A percentile compares a stretch with the other conserved stretches of the same genome.
Evolutionary conservation across 176 grass and related monocot species (phyloP).

Genomic region (Oryza rufipogon): DNA sequence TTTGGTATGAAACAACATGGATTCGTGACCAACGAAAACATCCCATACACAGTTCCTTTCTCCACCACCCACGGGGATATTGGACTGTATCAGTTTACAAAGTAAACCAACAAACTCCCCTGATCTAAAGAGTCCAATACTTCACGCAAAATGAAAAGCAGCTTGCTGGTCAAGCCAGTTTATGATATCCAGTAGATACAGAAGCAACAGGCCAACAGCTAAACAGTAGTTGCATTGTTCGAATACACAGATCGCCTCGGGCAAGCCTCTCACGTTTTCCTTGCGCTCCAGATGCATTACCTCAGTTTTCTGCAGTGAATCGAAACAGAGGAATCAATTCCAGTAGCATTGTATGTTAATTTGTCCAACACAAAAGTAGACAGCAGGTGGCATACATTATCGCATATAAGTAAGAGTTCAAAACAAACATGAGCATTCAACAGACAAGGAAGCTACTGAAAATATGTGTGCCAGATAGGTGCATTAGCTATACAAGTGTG

Average conservation of each 20-base stretch:
- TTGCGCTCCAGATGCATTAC: conserved; percentile 19
- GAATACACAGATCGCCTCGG: conserved; percentile 16
- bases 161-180: conserved; percentile 29
- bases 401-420: not conserved
- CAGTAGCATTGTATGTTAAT: not conserved
- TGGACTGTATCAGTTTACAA: conserved; percentile 24
- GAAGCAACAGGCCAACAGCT: conserved; percentile 26
- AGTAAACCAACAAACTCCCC: conserved; percentile 41
- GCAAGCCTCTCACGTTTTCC: conserved; percentile 33
- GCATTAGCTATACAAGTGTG: not conserved
- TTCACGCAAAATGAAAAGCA: conserved; percentile 44
- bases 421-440: not conserved
- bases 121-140: conserved; percentile 9
- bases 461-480: not conserved
- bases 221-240: conserved; percentile 24
- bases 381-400: not conserved
- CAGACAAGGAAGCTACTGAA: not conserved
- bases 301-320: conserved; percentile 54
- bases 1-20: conserved; percentile 21
- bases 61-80: not conserved
- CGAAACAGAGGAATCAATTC: conserved; percentile 24
- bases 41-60: not conserved
- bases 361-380: not conserved
- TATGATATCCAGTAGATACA: conserved; percentile 34
- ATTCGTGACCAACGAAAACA: conserved; percentile 33